These are phyloP conservation scores for Leishmania tropica DNA, from an alignment of 208 protist genomes.

Conservation along the genomic window DNA sequence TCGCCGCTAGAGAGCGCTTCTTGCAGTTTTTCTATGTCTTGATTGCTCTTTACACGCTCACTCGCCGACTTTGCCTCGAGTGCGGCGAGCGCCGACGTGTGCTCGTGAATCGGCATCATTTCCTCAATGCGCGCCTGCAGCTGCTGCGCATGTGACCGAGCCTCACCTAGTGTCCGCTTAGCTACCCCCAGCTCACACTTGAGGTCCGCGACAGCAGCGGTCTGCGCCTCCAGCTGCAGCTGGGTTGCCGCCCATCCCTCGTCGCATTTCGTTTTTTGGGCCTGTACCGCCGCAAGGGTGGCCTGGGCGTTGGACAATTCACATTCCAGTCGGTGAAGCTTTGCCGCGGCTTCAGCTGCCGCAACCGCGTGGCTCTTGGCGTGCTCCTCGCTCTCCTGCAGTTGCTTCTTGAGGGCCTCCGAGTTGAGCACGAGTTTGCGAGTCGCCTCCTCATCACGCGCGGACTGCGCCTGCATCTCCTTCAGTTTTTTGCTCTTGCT, in stretches of 20 bases:
- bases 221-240: not conserved
- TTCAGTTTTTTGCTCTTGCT: constrained; percentile 29
- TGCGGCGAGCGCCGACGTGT: constrained; percentile 21
- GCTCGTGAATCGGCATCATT: constrained; percentile 25
- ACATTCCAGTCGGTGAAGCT: not conserved
- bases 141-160: constrained; percentile 13
- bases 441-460: constrained; percentile 36
- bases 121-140: constrained; percentile 22
- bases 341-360: not conserved
- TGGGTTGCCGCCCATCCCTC: constrained; percentile 6
- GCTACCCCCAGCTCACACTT: constrained; percentile 7
- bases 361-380: not conserved
- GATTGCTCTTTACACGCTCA: constrained; percentile 12
- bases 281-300: not conserved
- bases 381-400: constrained; percentile 21
- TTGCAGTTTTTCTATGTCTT: constrained; percentile 16
- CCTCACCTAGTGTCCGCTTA: constrained; percentile 5
- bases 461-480: constrained; percentile 28
- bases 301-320: not conserved
- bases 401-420: constrained; percentile 43
- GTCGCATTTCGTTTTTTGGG: not conserved
- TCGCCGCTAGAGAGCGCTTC: constrained; percentile 20
- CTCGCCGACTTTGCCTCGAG: constrained; percentile 14
- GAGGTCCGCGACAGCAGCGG: not conserved
- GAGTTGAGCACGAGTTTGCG: constrained; percentile 35